phyloP scores from a whole-genome alignment of 1,284 basidiomycete genomes.

The Fomitopsis pinicola region DNA sequence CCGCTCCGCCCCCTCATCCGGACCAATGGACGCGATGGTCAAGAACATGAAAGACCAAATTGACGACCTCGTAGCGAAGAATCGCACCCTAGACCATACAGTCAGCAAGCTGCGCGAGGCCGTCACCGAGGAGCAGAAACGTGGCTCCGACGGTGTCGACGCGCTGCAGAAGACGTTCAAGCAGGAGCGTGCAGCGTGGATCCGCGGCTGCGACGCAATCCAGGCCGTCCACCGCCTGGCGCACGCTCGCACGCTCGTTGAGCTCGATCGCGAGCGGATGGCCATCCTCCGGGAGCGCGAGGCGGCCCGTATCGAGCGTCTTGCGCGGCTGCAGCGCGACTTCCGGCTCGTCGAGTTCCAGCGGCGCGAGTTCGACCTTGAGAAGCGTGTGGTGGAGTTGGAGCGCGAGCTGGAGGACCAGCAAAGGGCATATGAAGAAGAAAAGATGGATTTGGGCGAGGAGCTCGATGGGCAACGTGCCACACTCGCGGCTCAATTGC shows the following conservation, averaged over 20 bases:
- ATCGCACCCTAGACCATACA: conserved; percentile 55
- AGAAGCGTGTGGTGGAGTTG: conserved; percentile 31
- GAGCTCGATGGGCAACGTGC: conserved; percentile 27
- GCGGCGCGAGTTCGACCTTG: conserved; percentile 53
- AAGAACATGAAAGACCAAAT: conserved; percentile 59
- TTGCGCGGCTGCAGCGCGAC: conserved; percentile 56
- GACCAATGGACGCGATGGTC: conserved; percentile 47
- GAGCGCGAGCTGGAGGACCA: conserved; percentile 39
- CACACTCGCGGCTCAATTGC: conserved; percentile 31
- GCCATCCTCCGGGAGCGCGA: conserved; percentile 49
- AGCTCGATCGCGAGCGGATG: conserved; percentile 48
- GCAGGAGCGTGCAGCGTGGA: conserved; percentile 53
- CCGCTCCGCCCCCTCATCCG: conserved; percentile 24
- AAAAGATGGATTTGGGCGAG: conserved; percentile 26
- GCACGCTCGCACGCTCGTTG: conserved; percentile 49
- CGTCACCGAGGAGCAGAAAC: conserved; percentile 35
- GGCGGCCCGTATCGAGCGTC: conserved; percentile 45
- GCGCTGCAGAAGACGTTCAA: conserved; percentile 45
- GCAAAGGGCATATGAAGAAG: conserved; percentile 37
- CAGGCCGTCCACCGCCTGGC: conserved; percentile 58
- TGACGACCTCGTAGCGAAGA: conserved; percentile 61
- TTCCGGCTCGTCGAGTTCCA: conserved; percentile 62
- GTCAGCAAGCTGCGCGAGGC: conserved; percentile 33
- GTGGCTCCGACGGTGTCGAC: conserved; percentile 38
- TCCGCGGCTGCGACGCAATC: conserved; percentile 55